Percentiles rank a stretch among this genome's conserved stretches.
These are phyloP conservation scores for Wickerhamiella azyma DNA, from an alignment of 805 yeast species.

Conservation along the genomic window DNA sequence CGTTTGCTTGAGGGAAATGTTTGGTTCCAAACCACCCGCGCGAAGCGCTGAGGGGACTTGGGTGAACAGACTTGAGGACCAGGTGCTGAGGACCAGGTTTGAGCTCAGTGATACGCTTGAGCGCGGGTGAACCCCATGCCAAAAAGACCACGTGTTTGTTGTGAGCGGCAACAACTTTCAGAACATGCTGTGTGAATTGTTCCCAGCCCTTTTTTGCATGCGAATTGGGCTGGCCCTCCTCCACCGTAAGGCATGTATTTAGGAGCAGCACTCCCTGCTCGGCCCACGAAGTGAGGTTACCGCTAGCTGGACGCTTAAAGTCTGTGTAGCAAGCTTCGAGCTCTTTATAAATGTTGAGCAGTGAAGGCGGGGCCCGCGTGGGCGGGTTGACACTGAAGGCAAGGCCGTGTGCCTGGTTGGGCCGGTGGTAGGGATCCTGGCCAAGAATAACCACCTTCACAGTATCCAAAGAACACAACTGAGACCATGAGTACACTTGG, in stretches of 20 bases:
- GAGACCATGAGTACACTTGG: constrained; percentile 84
- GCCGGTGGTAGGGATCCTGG: constrained; percentile 93
- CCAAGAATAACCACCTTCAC: constrained; percentile 77
- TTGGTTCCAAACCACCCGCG: constrained; percentile 69
- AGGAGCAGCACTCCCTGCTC: constrained; percentile 72
- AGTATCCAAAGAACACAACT: constrained; percentile 59
- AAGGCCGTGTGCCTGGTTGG: constrained; percentile 88
- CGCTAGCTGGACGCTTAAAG: constrained; percentile 43
- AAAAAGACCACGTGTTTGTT: constrained; percentile 43
- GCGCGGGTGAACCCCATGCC: constrained; percentile 77
- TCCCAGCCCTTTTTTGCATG: constrained; percentile 93
- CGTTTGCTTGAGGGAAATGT: constrained; percentile 65
- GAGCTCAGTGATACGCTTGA: constrained; percentile 38
- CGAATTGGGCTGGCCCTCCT: constrained; percentile 86
- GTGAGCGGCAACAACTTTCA: constrained; percentile 34
- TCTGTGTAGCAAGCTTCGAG: constrained; percentile 54
- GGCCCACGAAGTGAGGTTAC: constrained; percentile 72
- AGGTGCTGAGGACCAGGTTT: constrained; percentile 25
- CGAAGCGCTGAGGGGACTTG: constrained; percentile 85
- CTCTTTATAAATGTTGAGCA: constrained; percentile 75
- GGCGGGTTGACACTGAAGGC: constrained; percentile 88
- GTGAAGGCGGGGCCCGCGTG: constrained; percentile 75
- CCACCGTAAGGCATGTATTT: constrained; percentile 81
- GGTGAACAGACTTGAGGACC: constrained; percentile 71
- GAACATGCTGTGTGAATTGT: constrained; percentile 60